These are phyloP conservation scores for Paradendryphiella salina DNA, from an alignment of 2,329 filamentous ascomycete species.

Conservation along the genomic window DNA sequence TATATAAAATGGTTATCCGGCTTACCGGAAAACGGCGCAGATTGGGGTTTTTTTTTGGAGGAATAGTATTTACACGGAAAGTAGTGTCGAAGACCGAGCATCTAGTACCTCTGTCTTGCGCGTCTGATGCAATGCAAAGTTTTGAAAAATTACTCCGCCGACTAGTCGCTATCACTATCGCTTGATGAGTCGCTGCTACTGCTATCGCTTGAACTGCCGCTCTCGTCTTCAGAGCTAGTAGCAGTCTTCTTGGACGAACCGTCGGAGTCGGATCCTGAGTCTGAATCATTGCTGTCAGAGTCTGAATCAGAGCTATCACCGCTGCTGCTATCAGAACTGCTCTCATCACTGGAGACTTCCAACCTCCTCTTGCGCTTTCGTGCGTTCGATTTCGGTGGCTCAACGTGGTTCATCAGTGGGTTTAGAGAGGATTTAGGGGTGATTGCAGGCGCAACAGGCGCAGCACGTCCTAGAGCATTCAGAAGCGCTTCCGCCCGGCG, in stretches of 20 bases:
- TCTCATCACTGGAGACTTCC: slow-evolving; percentile 39
- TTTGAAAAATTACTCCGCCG: neutral
- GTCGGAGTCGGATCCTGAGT: slow-evolving; percentile 4
- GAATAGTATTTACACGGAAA: neutral
- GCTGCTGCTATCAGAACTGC: slow-evolving; percentile 40
- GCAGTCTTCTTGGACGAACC: slow-evolving; percentile 8
- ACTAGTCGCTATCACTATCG: slow-evolving; percentile 18
- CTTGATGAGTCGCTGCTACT: slow-evolving; percentile 9
- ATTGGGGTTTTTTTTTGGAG: neutral
- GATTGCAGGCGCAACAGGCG: slow-evolving; percentile 24
- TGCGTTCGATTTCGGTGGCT: slow-evolving; percentile 19
- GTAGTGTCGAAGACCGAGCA: neutral
- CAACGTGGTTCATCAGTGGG: slow-evolving; percentile 20
- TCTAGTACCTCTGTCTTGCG: too few relatives aligned
- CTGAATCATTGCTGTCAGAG: slow-evolving; percentile 11
- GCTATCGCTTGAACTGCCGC: slow-evolving; percentile 23
- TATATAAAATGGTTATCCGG: neutral
- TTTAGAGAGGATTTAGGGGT: slow-evolving; percentile 21
- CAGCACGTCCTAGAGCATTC: slow-evolving; percentile 32
- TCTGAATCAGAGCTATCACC: slow-evolving; percentile 31
- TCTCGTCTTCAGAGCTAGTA: slow-evolving; percentile 12
- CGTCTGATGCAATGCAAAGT: neutral
- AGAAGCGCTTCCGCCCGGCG: slow-evolving; percentile 40
- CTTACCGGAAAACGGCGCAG: neutral
- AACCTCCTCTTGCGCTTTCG: slow-evolving; percentile 37